Conservation (phyloP, 305 asterid species). For the Stenogyne calaminthoides region DNA sequence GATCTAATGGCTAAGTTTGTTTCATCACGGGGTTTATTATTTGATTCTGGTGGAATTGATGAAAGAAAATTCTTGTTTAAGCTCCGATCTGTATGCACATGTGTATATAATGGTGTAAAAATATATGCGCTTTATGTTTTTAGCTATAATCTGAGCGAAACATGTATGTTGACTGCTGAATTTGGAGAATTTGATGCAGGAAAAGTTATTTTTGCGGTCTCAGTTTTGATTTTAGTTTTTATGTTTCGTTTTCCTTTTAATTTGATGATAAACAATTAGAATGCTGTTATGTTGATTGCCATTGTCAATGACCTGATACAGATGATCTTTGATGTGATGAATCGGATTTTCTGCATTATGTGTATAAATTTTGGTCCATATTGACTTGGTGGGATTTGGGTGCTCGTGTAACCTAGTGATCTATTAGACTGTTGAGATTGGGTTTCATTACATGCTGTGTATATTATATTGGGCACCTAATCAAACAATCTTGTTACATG, state of each 20-base stretch:
- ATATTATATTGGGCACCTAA: neutral
- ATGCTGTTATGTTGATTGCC: neutral
- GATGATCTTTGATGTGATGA: neutral
- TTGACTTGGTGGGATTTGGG: too few relatives aligned
- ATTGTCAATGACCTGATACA: neutral
- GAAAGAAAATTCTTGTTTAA: neutral
- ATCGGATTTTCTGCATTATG: neutral
- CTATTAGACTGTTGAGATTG: neutral
- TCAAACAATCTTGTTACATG: neutral
- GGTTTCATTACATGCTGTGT: neutral
- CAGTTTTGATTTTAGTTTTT: neutral
- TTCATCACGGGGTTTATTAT: neutral
- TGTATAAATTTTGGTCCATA: neutral
- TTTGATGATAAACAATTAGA: neutral
- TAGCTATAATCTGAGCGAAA: neutral
- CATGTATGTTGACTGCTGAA: neutral
- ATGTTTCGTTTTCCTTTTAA: neutral
- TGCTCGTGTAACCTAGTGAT: too few relatives aligned
- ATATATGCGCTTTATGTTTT: neutral
- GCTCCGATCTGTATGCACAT: conserved; percentile 22
- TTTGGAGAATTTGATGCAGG: neutral
- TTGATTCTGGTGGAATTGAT: neutral
- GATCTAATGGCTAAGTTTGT: neutral
- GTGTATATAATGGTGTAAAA: neutral
- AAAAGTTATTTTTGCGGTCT: neutral